A percentile compares a stretch with the other conserved stretches of the same genome.
Conservation (phyloP, 768 basidiomycete species). For the Lactarius sanguifluus region DNA sequence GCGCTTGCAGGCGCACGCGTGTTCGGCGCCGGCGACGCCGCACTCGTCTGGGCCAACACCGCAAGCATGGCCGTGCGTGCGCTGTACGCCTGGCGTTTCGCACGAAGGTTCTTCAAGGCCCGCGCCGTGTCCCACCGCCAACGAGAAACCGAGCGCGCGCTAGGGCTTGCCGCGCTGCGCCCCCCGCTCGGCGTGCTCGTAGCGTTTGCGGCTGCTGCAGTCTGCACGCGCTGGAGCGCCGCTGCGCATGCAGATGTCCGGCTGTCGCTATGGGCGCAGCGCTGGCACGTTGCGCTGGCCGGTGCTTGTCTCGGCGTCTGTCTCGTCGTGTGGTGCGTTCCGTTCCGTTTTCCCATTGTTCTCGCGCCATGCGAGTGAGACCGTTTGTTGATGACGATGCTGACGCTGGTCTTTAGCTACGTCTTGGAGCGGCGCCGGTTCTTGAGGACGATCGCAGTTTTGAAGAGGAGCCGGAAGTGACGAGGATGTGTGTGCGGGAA, state of each 20-base stretch:
- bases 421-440: neutral
- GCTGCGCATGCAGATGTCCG: constrained; percentile 23
- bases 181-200: constrained; percentile 33
- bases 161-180: constrained; percentile 20
- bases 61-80: constrained; percentile 64
- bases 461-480: neutral
- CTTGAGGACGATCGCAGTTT: neutral
- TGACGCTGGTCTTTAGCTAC: neutral
- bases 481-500: no score
- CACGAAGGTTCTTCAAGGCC: constrained; percentile 45
- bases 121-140: neutral
- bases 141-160: neutral
- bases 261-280: constrained; percentile 31
- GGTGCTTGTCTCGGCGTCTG: constrained; percentile 28
- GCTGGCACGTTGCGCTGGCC: constrained; percentile 34
- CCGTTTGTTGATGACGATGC: no score
- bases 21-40: constrained; percentile 57
- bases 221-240: constrained; percentile 34
- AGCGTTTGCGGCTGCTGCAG: constrained; percentile 32
- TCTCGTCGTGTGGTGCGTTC: neutral
- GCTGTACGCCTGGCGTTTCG: constrained; percentile 55
- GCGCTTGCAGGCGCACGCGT: constrained; percentile 47
- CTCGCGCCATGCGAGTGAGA: neutral
- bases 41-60: constrained; percentile 77
- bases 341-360: neutral